Base-by-base conservation (phyloP, 2,329 filamentous ascomycete species). In the Cytospora piceae region DNA sequence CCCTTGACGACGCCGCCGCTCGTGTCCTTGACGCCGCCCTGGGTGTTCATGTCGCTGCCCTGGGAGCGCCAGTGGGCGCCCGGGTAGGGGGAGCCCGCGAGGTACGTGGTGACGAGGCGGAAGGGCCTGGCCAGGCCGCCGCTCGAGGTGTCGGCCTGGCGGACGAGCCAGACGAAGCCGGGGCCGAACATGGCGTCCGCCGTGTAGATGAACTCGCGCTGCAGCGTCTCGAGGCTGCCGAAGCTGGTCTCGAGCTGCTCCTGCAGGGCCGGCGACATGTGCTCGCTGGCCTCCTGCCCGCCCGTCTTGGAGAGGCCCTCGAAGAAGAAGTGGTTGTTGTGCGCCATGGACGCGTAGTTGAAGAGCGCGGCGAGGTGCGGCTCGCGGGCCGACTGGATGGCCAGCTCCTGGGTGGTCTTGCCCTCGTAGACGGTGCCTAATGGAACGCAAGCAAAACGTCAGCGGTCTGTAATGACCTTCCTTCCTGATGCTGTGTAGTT, bases 291-390 rank as follows among this genome's bases (percentile, higher is more conserved):
- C 70, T 91, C 90, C 54, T 66, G 51, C 68, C 66, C 69, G 39
- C 66, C 67, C 53, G 37, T 62, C 72, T 72, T 65, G 22, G 76
- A 74, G 60, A 89, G 77, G 68, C 83, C 79, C 71, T 85, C 77
- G 84, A 94, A 94, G 86, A 93, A 94, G 82, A 93, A 90, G 75
- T 88, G 81, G 77, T 88, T 97, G 86, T 98, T 98, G 84, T 92
- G 90, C 64, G 93, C 92, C 91, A 96, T 96, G 72, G 92, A 96
- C 77, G 95, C 95, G 77, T 96, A 87, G 85, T 98, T 99, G 88
- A 99, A 99, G 76, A 90, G 82, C 72, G 89, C 84, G 52, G 95
- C 95, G 69, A 86, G 83, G 71, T 84, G 83, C 54, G 94, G 90
- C 73, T 95, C 87, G 77, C 93, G 92, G 67, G 94, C 91, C 66